Percentiles rank a stretch among this genome's conserved stretches.
phyloP scores from a whole-genome alignment of 768 basidiomycete genomes.

The Ephemerocybe angulata region DNA sequence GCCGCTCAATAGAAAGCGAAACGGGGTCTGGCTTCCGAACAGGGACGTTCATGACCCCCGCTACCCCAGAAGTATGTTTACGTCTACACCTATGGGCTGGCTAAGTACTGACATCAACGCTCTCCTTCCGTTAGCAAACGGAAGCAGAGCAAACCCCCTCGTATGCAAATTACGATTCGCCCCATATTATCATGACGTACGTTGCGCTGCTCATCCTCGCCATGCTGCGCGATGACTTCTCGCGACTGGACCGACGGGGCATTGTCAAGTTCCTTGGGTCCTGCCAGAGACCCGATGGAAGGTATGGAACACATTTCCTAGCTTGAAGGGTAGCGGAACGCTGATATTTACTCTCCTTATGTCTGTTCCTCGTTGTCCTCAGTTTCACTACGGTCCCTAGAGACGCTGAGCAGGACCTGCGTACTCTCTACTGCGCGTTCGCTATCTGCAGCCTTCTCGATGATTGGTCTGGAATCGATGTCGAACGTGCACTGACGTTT shows the following conservation, averaged over 20 bases:
- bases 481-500: constrained; percentile 57
- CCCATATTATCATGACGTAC: constrained; percentile 92
- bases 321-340: neutral
- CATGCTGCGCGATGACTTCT: constrained; percentile 83
- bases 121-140: too few species aligned
- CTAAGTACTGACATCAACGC: too few species aligned
- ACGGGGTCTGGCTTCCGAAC: constrained; percentile 72
- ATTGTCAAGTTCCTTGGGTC: constrained; percentile 62
- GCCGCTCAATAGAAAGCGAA: constrained; percentile 40
- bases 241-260: constrained; percentile 62
- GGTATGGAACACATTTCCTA: constrained; percentile 42
- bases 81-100: too few species aligned
- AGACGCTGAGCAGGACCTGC: constrained; percentile 70
- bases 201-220: constrained; percentile 81
- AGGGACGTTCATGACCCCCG: constrained; percentile 61
- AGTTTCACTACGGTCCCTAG: constrained; percentile 74
- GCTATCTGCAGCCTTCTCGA: constrained; percentile 74
- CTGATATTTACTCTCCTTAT: constrained; percentile 1
- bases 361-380: constrained; percentile 22
- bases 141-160: constrained; percentile 25
- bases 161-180: constrained; percentile 49
- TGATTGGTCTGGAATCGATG: constrained; percentile 74
- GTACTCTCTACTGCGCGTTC: constrained; percentile 86
- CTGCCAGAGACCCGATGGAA: constrained; percentile 81
- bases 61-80: constrained; percentile 10